These are phyloP conservation scores for Amanita pallidorosea DNA, from an alignment of 768 basidiomycete genomes.

Conservation along the genomic window DNA sequence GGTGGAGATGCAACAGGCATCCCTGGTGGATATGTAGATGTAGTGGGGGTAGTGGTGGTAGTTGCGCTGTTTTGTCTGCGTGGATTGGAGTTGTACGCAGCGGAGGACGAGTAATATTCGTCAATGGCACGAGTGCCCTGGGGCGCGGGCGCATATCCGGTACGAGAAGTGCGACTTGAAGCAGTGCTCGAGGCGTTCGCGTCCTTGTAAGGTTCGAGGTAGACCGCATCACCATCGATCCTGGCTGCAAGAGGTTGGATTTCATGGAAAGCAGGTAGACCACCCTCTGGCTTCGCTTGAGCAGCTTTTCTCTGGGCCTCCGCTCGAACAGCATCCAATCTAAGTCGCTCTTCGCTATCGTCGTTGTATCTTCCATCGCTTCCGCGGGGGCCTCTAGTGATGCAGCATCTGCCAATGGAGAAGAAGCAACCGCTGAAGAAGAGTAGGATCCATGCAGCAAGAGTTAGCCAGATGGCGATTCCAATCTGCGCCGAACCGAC, in stretches of 20 bases:
- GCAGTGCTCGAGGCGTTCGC: constrained; percentile 14
- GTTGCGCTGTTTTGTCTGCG: constrained; percentile 13
- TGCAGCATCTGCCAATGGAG: constrained; percentile 75
- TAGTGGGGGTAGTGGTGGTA: constrained; percentile 10
- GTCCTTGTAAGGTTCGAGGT: constrained; percentile 31
- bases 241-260: constrained; percentile 58
- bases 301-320: constrained; percentile 76
- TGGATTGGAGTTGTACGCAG: constrained; percentile 8
- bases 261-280: constrained; percentile 70
- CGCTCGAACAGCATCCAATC: constrained; percentile 77
- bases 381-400: constrained; percentile 34
- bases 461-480: constrained; percentile 85
- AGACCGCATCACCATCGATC: constrained; percentile 45
- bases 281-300: constrained; percentile 45
- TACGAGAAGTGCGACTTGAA: constrained; percentile 19
- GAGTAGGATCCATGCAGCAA: constrained; percentile 76
- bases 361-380: constrained; percentile 18
- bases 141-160: constrained; percentile 57
- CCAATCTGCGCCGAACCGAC: constrained; percentile 77
- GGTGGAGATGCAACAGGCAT: constrained; percentile 18
- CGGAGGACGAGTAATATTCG: constrained; percentile 49
- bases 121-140: constrained; percentile 63
- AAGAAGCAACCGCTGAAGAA: constrained; percentile 91
- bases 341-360: constrained; percentile 52
- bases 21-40: constrained; percentile 6